A percentile compares a stretch with the other conserved stretches of the same genome.
Conservation (phyloP, 345 rosid genomes). For the Microcos paniculata region DNA sequence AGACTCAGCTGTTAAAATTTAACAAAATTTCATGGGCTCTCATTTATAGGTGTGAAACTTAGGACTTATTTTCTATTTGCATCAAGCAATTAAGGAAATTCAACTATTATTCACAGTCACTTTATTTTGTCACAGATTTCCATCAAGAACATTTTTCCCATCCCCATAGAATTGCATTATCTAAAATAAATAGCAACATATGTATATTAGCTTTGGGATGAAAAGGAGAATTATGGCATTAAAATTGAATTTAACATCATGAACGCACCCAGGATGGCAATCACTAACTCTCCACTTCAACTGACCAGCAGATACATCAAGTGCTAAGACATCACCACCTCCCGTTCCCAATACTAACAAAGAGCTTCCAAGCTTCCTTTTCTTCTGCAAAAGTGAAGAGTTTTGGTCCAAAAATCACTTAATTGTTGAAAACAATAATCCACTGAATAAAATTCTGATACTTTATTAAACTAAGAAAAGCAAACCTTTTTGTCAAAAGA, state of each 20-base stretch:
- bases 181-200: neutral
- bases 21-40: neutral
- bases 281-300: conserved; percentile 81
- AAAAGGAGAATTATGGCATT: neutral
- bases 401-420: conserved; percentile 1
- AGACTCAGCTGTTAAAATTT: neutral
- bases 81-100: neutral
- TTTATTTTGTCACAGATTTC: neutral
- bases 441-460: conserved; percentile 12
- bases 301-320: conserved; percentile 90
- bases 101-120: neutral
- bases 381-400: conserved; percentile 42
- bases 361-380: conserved; percentile 59
- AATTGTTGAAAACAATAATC: neutral
- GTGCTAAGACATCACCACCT: conserved; percentile 90
- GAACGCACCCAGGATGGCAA: conserved; percentile 91
- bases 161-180: neutral
- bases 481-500: conserved; percentile 50
- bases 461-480: neutral
- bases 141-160: neutral
- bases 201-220: neutral
- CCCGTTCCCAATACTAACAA: conserved; percentile 76
- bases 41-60: neutral
- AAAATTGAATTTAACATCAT: neutral
- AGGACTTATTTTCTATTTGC: neutral